phyloP scores from a whole-genome alignment of 805 yeast species.

The Kazachstania bromeliacearum region DNA sequence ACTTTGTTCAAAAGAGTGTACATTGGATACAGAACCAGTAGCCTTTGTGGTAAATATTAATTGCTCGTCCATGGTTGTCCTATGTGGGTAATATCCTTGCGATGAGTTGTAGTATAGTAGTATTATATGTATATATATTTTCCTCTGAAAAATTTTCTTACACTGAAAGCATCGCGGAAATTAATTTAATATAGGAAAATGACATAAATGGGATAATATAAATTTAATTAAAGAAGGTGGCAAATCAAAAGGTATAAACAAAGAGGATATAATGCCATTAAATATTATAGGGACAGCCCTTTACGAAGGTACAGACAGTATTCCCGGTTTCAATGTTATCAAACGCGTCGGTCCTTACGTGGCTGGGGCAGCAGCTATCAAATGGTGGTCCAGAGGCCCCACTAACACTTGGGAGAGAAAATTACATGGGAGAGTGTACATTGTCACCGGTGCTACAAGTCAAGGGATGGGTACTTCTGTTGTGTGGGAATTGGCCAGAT shows the following conservation, averaged over 20 bases:
- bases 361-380: slow-evolving; percentile 39
- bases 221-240: neutral
- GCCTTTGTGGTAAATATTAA: slow-evolving; percentile 24
- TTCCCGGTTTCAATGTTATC: slow-evolving; percentile 66
- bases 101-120: too few relatives aligned
- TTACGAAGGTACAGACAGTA: slow-evolving; percentile 59
- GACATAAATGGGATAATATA: too few relatives aligned
- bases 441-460: slow-evolving; percentile 88
- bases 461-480: slow-evolving; percentile 73
- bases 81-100: too few relatives aligned
- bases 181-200: too few relatives aligned
- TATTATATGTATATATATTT: too few relatives aligned
- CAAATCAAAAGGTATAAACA: neutral
- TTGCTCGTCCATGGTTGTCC: slow-evolving; percentile 24
- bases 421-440: slow-evolving; percentile 77
- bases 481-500: slow-evolving; percentile 59
- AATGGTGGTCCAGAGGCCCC: slow-evolving; percentile 72
- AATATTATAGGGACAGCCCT: slow-evolving; percentile 64
- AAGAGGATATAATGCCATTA: slow-evolving; percentile 57
- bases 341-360: slow-evolving; percentile 50
- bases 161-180: too few relatives aligned
- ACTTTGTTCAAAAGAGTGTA: slow-evolving; percentile 26
- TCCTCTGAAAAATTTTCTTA: too few relatives aligned
- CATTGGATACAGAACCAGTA: slow-evolving; percentile 21
- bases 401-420: slow-evolving; percentile 87